phyloP scores from a whole-genome alignment of 139 green algal genomes.

The Chloropicon primus region DNA sequence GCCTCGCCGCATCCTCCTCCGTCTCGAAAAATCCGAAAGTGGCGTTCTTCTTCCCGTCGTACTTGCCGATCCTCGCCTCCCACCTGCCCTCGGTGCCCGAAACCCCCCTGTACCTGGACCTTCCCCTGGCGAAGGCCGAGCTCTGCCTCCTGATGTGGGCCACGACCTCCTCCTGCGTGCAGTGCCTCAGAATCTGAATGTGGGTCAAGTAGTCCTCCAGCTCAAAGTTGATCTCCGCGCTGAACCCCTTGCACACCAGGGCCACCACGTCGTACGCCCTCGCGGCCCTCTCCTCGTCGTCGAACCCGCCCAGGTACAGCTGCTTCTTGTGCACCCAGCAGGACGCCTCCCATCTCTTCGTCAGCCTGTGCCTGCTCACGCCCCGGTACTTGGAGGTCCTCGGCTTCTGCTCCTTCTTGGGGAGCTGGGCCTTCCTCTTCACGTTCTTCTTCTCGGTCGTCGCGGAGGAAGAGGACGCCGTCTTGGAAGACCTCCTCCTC shows the following conservation, averaged over 20 bases:
- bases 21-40: slow-evolving; percentile 46
- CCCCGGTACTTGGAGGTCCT: too few species aligned
- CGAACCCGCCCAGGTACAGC: slow-evolving; percentile 27
- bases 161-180: slow-evolving; percentile 37
- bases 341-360: slow-evolving; percentile 47
- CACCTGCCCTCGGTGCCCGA: slow-evolving; percentile 40
- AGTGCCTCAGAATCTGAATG: too few species aligned
- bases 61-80: slow-evolving; percentile 52
- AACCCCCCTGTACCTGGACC: slow-evolving; percentile 39
- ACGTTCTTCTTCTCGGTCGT: too few species aligned
- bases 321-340: slow-evolving; percentile 38
- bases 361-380: too few species aligned
- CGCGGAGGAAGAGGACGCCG: too few species aligned
- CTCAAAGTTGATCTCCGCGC: slow-evolving; percentile 18
- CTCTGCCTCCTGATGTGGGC: slow-evolving; percentile 32
- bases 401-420: too few species aligned
- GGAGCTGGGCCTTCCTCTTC: too few species aligned
- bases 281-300: slow-evolving; percentile 19
- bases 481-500: too few species aligned
- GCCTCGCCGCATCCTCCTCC: slow-evolving; percentile 42
- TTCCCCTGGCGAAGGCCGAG: slow-evolving; percentile 40
- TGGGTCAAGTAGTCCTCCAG: too few species aligned
- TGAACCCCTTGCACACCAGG: slow-evolving; percentile 16
- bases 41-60: slow-evolving; percentile 46
- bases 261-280: slow-evolving; percentile 28